phyloP scores from a whole-genome alignment of 2,329 filamentous ascomycete species.

The Chalaropsis ovoidea region DNA sequence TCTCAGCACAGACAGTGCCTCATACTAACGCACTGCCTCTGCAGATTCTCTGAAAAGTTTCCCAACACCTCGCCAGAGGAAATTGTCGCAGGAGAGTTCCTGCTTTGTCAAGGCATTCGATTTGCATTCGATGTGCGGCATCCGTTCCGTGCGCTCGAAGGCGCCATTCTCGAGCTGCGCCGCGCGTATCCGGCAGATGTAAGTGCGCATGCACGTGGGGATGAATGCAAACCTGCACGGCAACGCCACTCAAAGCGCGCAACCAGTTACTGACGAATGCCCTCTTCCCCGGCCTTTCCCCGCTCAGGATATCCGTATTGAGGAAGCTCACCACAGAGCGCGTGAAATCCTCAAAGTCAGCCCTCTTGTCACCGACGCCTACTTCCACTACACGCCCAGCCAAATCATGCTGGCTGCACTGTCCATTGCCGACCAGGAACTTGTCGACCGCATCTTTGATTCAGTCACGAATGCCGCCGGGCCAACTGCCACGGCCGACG shows the following conservation, averaged over 20 bases:
- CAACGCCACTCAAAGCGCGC: not conserved
- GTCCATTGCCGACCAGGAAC: constrained; percentile 58
- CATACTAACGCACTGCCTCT: not conserved
- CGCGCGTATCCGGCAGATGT: constrained; percentile 54
- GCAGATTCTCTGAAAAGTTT: constrained; percentile 56
- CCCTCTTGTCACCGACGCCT: constrained; percentile 82
- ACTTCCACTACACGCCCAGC: constrained; percentile 88
- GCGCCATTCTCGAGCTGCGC: constrained; percentile 71
- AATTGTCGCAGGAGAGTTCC: constrained; percentile 82
- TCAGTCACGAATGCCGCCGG: constrained; percentile 29
- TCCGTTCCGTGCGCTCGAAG: constrained; percentile 79
- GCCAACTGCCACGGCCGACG: constrained; percentile 29
- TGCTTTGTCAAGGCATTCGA: constrained; percentile 81
- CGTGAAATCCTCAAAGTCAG: constrained; percentile 66
- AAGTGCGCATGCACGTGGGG: constrained; percentile 19
- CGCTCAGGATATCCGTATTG: constrained; percentile 36
- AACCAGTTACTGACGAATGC: not conserved
- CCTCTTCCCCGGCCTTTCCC: not conserved
- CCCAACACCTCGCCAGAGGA: constrained; percentile 64
- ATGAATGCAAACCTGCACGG: not conserved
- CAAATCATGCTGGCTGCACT: constrained; percentile 86
- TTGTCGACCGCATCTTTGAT: constrained; percentile 37
- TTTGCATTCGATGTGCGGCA: constrained; percentile 92
- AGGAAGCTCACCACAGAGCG: constrained; percentile 60
- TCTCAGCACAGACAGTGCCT: too few species aligned